These are phyloP conservation scores for Cairneyella variabilis DNA, from an alignment of 495 filamentous ascomycete species.

Conservation along the genomic window DNA sequence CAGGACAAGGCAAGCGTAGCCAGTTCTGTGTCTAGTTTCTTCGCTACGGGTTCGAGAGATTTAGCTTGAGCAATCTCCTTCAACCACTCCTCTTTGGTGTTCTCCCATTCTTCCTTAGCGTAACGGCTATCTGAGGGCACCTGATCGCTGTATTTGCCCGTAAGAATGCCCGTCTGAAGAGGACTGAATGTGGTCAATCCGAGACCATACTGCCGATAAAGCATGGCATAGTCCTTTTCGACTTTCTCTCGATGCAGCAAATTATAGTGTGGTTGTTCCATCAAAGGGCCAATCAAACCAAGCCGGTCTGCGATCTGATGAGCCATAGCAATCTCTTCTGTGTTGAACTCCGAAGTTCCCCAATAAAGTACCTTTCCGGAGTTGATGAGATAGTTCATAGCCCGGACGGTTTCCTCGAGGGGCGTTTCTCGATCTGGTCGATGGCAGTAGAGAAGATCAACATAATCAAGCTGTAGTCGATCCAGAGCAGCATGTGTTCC, in stretches of 20 bases:
- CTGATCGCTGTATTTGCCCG: slow-evolving; percentile 76
- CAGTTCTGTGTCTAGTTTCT: slow-evolving; percentile 56
- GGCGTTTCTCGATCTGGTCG: slow-evolving; percentile 68
- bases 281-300: slow-evolving; percentile 5
- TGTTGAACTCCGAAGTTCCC: slow-evolving; percentile 54
- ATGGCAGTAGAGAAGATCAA: slow-evolving; percentile 74
- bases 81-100: slow-evolving; percentile 20
- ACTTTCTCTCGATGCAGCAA: slow-evolving; percentile 70
- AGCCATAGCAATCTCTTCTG: slow-evolving; percentile 54
- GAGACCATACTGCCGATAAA: slow-evolving; percentile 61
- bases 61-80: slow-evolving; percentile 16
- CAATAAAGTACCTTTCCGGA: slow-evolving; percentile 47
- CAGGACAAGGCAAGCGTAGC: slow-evolving; percentile 67
- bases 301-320: slow-evolving; percentile 35
- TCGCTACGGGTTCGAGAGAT: slow-evolving; percentile 44
- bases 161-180: slow-evolving; percentile 65
- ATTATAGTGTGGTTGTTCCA: slow-evolving; percentile 83
- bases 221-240: slow-evolving; percentile 64
- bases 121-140: slow-evolving; percentile 54
- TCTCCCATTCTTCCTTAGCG: slow-evolving; percentile 20
- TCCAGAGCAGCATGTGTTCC: slow-evolving; percentile 55
- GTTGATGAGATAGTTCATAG: slow-evolving; percentile 59
- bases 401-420: slow-evolving; percentile 72
- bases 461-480: slow-evolving; percentile 59
- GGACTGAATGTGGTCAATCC: slow-evolving; percentile 71